phyloP scores from a whole-genome alignment of 164 flowering plant genomes.

The Nymphaea colorata region DNA sequence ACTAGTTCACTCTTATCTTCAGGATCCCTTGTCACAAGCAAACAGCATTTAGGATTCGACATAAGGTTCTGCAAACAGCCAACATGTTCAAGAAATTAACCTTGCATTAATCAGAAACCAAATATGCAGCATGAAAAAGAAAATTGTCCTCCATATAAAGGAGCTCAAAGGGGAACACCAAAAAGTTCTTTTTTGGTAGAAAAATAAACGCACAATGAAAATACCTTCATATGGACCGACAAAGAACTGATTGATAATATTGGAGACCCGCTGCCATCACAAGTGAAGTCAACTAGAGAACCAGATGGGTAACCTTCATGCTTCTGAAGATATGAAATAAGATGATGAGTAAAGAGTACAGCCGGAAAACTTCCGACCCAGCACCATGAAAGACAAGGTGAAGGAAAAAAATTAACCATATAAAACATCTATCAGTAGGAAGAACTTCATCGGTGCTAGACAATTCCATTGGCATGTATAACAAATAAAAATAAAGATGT shows the following conservation, averaged over 20 bases:
- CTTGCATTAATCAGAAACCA: neutral
- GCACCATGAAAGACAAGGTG: neutral
- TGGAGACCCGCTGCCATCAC: constrained; percentile 78
- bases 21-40: constrained; percentile 82
- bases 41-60: constrained; percentile 70
- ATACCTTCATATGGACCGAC: constrained; percentile 78
- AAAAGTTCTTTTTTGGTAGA: too few species aligned
- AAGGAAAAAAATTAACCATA: too few species aligned
- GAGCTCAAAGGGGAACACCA: too few species aligned
- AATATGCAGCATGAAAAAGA: too few species aligned
- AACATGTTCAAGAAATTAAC: neutral
- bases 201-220: neutral
- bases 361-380: neutral
- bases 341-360: neutral
- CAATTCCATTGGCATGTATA: neutral
- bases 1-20: constrained; percentile 77
- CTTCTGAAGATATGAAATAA: constrained; percentile 33
- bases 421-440: neutral
- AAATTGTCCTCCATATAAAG: too few species aligned
- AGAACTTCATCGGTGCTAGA: neutral
- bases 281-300: constrained; percentile 93
- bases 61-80: constrained; percentile 46
- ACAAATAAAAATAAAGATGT: neutral
- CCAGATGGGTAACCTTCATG: constrained; percentile 86
- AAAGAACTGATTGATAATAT: constrained; percentile 76